Evolutionary conservation across 2,329 filamentous ascomycete species (phyloP), one percentile per base, ranked within the genome.

Genomic region (Aspergillus tamarii): DNA sequence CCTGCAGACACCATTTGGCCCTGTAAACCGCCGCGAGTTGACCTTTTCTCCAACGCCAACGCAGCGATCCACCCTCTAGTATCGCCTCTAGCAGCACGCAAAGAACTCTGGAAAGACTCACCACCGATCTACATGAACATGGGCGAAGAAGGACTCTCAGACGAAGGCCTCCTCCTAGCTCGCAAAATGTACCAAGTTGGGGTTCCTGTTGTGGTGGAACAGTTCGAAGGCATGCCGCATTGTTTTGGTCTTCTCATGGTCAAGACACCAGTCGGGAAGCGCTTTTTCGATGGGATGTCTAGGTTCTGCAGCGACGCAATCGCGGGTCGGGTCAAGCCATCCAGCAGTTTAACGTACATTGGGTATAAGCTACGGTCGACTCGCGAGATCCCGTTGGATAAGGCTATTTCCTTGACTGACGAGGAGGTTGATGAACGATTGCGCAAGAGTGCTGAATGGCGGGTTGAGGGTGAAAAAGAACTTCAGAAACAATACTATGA

Each of bases 221-320:
- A 77, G 54, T 81, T 78, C 56, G 81, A 83, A 63, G 80, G 80
- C 11, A 81, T 81, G 77, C 81, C 81, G 11, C 81, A 83, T 63
- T 81, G 80, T 57, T 81, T 92, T 72, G 86, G 84, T 0, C 70
- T 88, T 66, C 66, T 91, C 1, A 77, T 92, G 61, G 76, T 82
- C 1, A 76, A 78, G 5, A 73, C 83, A 2, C 72, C 80, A 1
- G 82, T 78, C 34, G 78, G 84, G 3, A 78, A 73, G 67, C 81
- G 84, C 55, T 90, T 87, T 69, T 84, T 87, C 62, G 75, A 82
- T 16, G 78, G 80, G 3, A 87, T 88, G 84, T 78, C 85, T 0
- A 76, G 74, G 2, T 93, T 92, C 60, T 78, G 76, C 57, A 70
- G 69, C 0, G 73, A 77, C 64, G 77, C 74, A 6, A 73, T 70